Evolutionary conservation across 2,329 filamentous ascomycete genomes (phyloP).

Genomic region (Ramichloridium luteum): DNA sequence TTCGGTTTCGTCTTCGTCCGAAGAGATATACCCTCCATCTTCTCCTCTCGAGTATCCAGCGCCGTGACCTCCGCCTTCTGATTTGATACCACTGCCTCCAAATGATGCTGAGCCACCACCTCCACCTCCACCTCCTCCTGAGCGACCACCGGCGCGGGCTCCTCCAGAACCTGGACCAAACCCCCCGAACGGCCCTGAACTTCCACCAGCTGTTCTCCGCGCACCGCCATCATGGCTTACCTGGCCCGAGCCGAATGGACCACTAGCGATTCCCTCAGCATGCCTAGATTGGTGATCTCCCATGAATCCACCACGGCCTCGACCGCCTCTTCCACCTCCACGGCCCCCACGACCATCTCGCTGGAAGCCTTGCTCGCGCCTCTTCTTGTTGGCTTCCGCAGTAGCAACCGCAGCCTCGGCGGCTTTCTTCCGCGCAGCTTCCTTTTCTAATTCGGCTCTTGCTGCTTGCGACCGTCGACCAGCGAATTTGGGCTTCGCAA

Average conservation of each 20-base stretch:
- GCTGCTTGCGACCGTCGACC: constrained; percentile 34
- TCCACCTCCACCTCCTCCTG: constrained; percentile 6
- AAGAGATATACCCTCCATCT: constrained; percentile 33
- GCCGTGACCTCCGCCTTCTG: constrained; percentile 5
- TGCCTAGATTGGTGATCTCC: constrained; percentile 19
- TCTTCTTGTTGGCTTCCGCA: constrained; percentile 17
- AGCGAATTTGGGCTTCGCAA: constrained; percentile 29
- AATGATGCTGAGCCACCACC: constrained; percentile 5
- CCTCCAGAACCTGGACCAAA: constrained; percentile 9
- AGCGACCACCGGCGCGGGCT: constrained; percentile 7
- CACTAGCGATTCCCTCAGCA: constrained; percentile 24
- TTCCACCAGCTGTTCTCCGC: constrained; percentile 8
- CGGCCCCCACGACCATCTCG: constrained; percentile 11
- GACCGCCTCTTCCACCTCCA: constrained; percentile 16
- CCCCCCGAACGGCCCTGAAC: constrained; percentile 1
- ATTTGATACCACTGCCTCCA: constrained; percentile 2
- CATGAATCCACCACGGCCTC: constrained; percentile 34
- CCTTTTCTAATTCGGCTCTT: constrained; percentile 31
- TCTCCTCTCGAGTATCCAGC: constrained; percentile 18
- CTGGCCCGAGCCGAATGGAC: constrained; percentile 30
- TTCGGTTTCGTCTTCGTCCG: constrained; percentile 37
- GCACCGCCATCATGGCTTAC: constrained; percentile 13
- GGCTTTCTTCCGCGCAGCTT: constrained; percentile 27
- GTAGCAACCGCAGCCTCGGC: constrained; percentile 26
- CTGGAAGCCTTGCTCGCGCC: constrained; percentile 17